phyloP scores from a whole-genome alignment of 371 early-diverging fungal species.

The Mucor plumbeus region DNA sequence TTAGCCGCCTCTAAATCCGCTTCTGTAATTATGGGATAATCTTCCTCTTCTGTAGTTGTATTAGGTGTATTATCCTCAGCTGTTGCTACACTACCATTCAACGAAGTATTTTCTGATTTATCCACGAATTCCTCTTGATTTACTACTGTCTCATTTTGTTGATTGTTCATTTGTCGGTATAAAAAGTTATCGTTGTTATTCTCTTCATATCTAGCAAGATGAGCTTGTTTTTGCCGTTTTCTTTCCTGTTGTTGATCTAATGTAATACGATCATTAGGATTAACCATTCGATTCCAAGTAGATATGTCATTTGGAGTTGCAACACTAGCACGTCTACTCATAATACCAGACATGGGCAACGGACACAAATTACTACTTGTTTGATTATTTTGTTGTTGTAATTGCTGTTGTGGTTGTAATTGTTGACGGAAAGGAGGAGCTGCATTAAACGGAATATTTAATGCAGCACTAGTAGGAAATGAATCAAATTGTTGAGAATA shows the following conservation, averaged over 20 bases:
- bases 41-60: slow-evolving; percentile 9
- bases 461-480: not conserved
- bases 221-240: not conserved
- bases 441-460: slow-evolving; percentile 1
- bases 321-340: slow-evolving; percentile 22
- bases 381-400: slow-evolving; percentile 4
- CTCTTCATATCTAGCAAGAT: not conserved
- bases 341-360: slow-evolving; percentile 28
- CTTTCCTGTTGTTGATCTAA: not conserved
- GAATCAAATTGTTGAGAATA: slow-evolving; percentile 24
- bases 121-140: not conserved
- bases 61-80: slow-evolving; percentile 12
- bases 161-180: not conserved
- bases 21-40: slow-evolving; percentile 39
- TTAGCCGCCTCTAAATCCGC: slow-evolving; percentile 42
- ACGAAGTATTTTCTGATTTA: not conserved
- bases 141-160: not conserved
- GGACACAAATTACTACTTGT: slow-evolving; percentile 12
- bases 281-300: slow-evolving; percentile 25
- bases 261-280: not conserved
- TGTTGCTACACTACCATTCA: not conserved
- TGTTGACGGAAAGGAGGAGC: not conserved
- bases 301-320: slow-evolving; percentile 30
- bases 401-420: slow-evolving; percentile 7
- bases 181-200: not conserved